These are phyloP conservation scores for Lachancea sp. DNA, from an alignment of 805 yeast genomes.

Conservation along the genomic window DNA sequence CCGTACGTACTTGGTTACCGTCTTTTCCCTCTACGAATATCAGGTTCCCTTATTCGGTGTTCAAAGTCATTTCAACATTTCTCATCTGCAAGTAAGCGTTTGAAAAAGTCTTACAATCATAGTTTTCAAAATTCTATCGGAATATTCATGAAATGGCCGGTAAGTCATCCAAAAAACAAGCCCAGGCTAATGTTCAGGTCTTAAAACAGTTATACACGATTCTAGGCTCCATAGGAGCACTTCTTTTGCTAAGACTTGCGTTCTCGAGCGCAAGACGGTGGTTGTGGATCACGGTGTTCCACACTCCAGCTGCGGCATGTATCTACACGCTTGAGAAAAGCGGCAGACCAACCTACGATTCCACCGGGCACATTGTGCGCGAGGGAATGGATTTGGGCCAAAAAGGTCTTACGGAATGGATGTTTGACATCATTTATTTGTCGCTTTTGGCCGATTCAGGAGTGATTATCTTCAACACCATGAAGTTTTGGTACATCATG, in stretches of 20 bases:
- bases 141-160: slow-evolving; percentile 60
- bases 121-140: not conserved
- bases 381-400: slow-evolving; percentile 46
- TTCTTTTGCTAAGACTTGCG: slow-evolving; percentile 35
- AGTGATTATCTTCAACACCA: slow-evolving; percentile 40
- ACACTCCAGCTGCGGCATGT: slow-evolving; percentile 34
- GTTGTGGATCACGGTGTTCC: slow-evolving; percentile 22
- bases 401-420: slow-evolving; percentile 44
- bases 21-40: no score
- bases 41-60: no score
- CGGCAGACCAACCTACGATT: slow-evolving; percentile 45
- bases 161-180: slow-evolving; percentile 49
- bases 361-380: slow-evolving; percentile 33
- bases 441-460: slow-evolving; percentile 45
- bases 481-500: slow-evolving; percentile 43
- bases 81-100: no score
- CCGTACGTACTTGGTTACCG: no score
- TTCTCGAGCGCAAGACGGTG: slow-evolving; percentile 14
- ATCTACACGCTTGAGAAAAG: slow-evolving; percentile 41
- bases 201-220: slow-evolving; percentile 22
- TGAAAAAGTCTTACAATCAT: not conserved
- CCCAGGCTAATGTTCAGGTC: slow-evolving; percentile 26
- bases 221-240: slow-evolving; percentile 25
- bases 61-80: no score
- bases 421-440: slow-evolving; percentile 49